Evolutionary conservation across 371 early-diverging fungal genomes (phyloP).

Genomic region (Mortierella sp.): DNA sequence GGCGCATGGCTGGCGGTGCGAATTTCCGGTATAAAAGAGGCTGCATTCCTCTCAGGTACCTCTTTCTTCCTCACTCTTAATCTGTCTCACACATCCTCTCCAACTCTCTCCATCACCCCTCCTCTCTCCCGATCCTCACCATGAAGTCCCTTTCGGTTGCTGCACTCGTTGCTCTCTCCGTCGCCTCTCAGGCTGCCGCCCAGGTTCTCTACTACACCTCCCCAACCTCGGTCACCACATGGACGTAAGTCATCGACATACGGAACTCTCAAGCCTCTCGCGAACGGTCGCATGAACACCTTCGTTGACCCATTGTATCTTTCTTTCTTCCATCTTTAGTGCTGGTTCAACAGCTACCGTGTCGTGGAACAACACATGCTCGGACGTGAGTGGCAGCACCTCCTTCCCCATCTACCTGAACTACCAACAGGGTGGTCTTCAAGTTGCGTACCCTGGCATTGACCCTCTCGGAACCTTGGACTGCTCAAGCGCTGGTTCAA

Average conservation of each 20-base stretch:
- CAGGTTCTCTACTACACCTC: slow-evolving; percentile 1
- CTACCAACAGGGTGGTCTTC: slow-evolving; percentile 54
- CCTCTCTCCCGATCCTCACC: no score
- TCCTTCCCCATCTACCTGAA: slow-evolving; percentile 59
- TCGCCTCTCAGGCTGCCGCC: slow-evolving; percentile 6
- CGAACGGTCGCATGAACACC: no score
- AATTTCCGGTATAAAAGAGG: no score
- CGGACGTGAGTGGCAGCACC: slow-evolving; percentile 42
- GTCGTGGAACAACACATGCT: slow-evolving; percentile 57
- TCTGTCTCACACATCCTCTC: no score
- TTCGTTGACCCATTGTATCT: no score
- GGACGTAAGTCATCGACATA: slow-evolving; percentile 8
- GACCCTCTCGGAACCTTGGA: slow-evolving; percentile 40
- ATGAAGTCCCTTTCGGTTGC: slow-evolving; percentile 8
- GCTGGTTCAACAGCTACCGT: slow-evolving; percentile 55
- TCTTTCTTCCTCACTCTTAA: no score
- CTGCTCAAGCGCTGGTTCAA: slow-evolving; percentile 46
- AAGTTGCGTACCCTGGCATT: slow-evolving; percentile 46
- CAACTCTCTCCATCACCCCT: no score
- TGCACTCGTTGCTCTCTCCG: slow-evolving; percentile 2
- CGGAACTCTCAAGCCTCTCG: no score
- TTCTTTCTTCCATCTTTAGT: background rate
- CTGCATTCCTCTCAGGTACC: no score
- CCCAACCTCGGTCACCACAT: background rate
- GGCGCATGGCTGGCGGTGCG: no score